Conservation (phyloP, 208 protist genomes). For the Crithidia fasciculata region DNA sequence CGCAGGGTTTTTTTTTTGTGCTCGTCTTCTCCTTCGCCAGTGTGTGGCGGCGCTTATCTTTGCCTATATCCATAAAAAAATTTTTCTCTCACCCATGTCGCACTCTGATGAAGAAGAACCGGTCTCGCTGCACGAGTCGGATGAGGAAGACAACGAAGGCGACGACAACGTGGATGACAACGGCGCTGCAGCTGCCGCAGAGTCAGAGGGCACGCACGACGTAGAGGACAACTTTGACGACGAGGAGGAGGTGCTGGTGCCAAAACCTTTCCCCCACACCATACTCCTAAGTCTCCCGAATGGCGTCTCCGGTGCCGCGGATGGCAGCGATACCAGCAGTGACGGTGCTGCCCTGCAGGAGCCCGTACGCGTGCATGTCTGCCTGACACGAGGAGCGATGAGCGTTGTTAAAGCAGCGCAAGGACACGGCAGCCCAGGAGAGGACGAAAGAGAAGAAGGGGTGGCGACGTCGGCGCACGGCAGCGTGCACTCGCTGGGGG, state of each 20-base stretch:
- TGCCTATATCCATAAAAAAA: too few species aligned
- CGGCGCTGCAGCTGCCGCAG: not conserved
- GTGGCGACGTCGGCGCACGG: not conserved
- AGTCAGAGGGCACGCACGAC: not conserved
- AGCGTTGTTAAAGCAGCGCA: not conserved
- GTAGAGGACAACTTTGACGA: slow-evolving; percentile 38
- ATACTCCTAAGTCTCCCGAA: slow-evolving; percentile 2
- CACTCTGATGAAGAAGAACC: too few species aligned
- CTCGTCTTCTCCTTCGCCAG: too few species aligned
- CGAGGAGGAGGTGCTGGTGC: slow-evolving; percentile 29
- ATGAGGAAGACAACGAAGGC: not conserved
- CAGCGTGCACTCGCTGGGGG: not conserved
- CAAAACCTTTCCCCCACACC: slow-evolving; percentile 28
- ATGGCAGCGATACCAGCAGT: too few species aligned
- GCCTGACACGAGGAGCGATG: slow-evolving; percentile 28
- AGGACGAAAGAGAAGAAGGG: slow-evolving; percentile 18
- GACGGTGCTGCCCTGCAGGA: slow-evolving; percentile 1
- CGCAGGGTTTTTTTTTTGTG: too few species aligned
- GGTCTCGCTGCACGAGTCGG: too few species aligned
- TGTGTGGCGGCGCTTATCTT: too few species aligned
- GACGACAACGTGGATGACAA: slow-evolving; percentile 14
- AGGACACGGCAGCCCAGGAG: not conserved
- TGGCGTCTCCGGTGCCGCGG: too few species aligned
- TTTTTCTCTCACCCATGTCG: too few species aligned
- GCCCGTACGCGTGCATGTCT: slow-evolving; percentile 20